Evolutionary conservation across 75 land plant species (phyloP).

Genomic region (Isoetes taiwanensis): DNA sequence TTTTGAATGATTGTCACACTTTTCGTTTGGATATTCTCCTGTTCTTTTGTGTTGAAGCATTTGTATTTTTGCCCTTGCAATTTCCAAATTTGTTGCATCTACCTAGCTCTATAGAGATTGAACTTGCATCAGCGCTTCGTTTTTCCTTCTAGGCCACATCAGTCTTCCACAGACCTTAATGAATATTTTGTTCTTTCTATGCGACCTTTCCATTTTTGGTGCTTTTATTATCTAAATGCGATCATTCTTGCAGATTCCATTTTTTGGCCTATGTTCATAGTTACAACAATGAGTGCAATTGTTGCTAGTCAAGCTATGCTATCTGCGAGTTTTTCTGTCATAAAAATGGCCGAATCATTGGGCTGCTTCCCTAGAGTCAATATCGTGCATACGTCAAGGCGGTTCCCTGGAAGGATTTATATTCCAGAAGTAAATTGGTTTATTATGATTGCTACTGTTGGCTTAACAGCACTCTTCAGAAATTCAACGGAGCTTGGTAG

Average conservation of each 20-base stretch:
- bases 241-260: background rate
- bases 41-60: too few species aligned
- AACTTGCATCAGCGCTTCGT: too few species aligned
- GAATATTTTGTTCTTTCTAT: too few species aligned
- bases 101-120: too few species aligned
- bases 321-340: slow-evolving; percentile 1
- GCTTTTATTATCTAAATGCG: too few species aligned
- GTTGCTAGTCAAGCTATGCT: slow-evolving; percentile 2
- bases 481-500: background rate
- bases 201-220: too few species aligned
- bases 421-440: slow-evolving; percentile 2
- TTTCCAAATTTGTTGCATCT: too few species aligned
- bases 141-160: too few species aligned
- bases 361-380: background rate
- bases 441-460: background rate
- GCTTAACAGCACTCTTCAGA: background rate
- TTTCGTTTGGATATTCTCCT: too few species aligned
- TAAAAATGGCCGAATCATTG: slow-evolving; percentile 4
- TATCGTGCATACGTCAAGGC: background rate
- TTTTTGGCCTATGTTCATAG: slow-evolving; percentile 1
- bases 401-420: background rate
- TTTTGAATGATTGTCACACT: too few species aligned
- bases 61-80: too few species aligned
- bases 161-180: too few species aligned
- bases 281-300: background rate